Evolutionary conservation across 805 yeast genomes (phyloP), one percentile per base, ranked within the genome.

Genomic region (Teunomyces atbi): DNA sequence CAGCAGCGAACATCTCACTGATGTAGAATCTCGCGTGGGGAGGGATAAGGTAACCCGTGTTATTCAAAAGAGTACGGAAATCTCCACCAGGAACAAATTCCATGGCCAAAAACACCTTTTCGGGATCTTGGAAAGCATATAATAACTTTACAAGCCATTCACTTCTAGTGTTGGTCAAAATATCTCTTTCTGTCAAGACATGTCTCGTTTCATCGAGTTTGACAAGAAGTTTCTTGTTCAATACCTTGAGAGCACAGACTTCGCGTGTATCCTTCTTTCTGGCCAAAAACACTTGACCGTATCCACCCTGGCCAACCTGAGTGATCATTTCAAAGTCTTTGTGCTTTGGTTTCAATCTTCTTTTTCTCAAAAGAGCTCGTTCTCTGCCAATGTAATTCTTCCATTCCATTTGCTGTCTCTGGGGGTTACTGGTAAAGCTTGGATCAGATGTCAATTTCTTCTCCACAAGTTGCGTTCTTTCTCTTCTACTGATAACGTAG

Each of bases 1-100:
- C 90, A 1, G 98, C 88, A 39, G 90, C 84, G 67, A 94, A 92
- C 99, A 94, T 94, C 68, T 94, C 98, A 51, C 92, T 83, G 53
- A 94, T 80, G 64, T 94, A 94, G 69, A 94, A 94, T 48, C 98
- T 79, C 0, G 98, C 96, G 62, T 94, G 99, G 3, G 95, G 90
- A 2, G 98, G 96, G 50, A 89, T 87, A 55, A 94, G 73, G 47
- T 86, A 87, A 29, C 96, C 96, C 5, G 98, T 92, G 64, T 91
- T 92, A 65, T 90, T 91, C 53, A 94, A 78, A 49, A 94, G 71
- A 0, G 99, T 94, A 62, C 99, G 83, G 73, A 89, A 94, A 64
- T 94, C 99, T 45, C 99, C 99, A 48, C 99, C 99, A 6, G 99
- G 97, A n/a, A 94, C 99, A 66, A 88, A 94, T 65, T 94, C 99